A percentile compares a stretch with the other conserved stretches of the same genome.
Evolutionary conservation across 768 basidiomycete species (phyloP).

Genomic region (Gautieria morchelliformis): DNA sequence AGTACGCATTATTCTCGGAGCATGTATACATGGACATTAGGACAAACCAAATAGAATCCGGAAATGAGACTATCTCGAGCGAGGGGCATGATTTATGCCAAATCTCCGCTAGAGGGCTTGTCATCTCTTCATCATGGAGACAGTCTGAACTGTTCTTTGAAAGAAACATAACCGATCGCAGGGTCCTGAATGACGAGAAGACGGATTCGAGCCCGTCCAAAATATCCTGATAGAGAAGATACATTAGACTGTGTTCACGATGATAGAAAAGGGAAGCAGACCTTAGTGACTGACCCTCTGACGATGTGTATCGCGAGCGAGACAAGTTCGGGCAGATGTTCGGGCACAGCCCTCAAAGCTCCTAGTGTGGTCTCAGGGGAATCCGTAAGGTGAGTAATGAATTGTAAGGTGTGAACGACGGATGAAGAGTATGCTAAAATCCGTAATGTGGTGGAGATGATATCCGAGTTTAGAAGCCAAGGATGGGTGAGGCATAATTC

Average conservation of each 20-base stretch:
- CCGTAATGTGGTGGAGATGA: constrained; percentile 15
- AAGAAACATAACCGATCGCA: constrained; percentile 17
- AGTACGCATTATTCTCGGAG: background rate
- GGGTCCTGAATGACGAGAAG: constrained; percentile 15
- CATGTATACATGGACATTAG: background rate
- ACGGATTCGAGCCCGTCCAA: constrained; percentile 14
- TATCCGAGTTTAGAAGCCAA: constrained; percentile 17
- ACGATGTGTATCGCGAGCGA: constrained; percentile 18
- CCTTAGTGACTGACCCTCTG: constrained; percentile 16
- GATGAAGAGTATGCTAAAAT: constrained; percentile 16
- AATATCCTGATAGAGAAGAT: constrained; percentile 13
- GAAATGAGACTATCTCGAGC: constrained; percentile 17
- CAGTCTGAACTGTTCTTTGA: constrained; percentile 16
- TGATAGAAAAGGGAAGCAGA: constrained; percentile 1
- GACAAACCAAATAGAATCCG: constrained; percentile 10
- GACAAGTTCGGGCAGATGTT: constrained; percentile 13
- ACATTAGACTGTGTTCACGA: background rate
- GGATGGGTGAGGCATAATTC: constrained; percentile 18
- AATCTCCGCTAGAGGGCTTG: constrained; percentile 8
- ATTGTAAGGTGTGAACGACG: constrained; percentile 16
- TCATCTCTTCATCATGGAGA: constrained; percentile 11
- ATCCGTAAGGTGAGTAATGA: constrained; percentile 13
- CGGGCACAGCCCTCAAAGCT: constrained; percentile 15
- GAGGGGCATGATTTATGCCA: constrained; percentile 18
- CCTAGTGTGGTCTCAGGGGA: constrained; percentile 12